These are phyloP conservation scores for Wickerhamiella pararugosa DNA, from an alignment of 1,139 yeast species.

Conservation along the genomic window DNA sequence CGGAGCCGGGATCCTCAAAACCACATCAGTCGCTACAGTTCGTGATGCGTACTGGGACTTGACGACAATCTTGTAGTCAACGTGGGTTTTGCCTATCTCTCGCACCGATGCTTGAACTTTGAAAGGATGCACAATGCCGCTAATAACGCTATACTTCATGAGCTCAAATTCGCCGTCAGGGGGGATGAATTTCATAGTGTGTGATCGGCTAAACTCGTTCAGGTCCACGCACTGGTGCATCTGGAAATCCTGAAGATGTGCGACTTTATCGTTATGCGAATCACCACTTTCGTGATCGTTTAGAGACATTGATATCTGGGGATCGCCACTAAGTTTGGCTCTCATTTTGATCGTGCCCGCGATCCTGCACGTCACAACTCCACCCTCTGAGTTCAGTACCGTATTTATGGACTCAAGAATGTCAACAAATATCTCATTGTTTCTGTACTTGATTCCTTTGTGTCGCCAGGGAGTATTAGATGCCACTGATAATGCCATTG, in stretches of 20 bases:
- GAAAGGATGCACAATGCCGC: slow-evolving; percentile 59
- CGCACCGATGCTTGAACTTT: slow-evolving; percentile 46
- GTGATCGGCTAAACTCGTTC: slow-evolving; percentile 49
- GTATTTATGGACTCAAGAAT: slow-evolving; percentile 64
- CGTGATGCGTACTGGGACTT: slow-evolving; percentile 50
- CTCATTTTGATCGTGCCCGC: slow-evolving; percentile 65
- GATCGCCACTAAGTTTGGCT: slow-evolving; percentile 65
- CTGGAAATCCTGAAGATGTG: slow-evolving; percentile 57
- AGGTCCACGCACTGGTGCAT: slow-evolving; percentile 80
- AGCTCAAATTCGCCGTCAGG: slow-evolving; percentile 90
- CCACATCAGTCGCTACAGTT: slow-evolving; percentile 50
- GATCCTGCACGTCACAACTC: slow-evolving; percentile 54
- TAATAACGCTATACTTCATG: slow-evolving; percentile 53
- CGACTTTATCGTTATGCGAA: slow-evolving; percentile 21
- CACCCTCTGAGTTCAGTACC: slow-evolving; percentile 35
- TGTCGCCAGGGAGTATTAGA: slow-evolving; percentile 54
- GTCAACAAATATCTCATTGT: slow-evolving; percentile 67
- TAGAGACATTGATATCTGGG: slow-evolving; percentile 53
- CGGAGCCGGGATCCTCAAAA: slow-evolving; percentile 56
- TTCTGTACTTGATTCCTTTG: slow-evolving; percentile 57
- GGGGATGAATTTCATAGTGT: slow-evolving; percentile 61
- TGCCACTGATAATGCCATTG: slow-evolving; percentile 13
- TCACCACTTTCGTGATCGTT: slow-evolving; percentile 28
- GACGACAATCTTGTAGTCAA: slow-evolving; percentile 45
- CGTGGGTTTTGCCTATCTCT: slow-evolving; percentile 33